Conservation (phyloP, 164 flowering plant species). For the Nelumbo lutea region DNA sequence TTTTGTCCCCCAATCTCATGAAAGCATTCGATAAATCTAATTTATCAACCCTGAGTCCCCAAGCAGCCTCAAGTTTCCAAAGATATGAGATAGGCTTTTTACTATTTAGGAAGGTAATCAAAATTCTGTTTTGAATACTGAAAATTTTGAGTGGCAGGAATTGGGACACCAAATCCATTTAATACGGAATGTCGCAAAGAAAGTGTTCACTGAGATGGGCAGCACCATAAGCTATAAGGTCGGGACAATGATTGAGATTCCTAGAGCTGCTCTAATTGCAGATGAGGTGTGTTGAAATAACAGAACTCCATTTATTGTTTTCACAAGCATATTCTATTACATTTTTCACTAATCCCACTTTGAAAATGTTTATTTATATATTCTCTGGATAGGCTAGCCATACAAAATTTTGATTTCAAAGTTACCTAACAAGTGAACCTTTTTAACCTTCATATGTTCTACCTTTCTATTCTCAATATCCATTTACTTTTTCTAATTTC, state of each 20-base stretch:
- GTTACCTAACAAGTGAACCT: no score
- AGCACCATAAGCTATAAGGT: slow-evolving; percentile 62
- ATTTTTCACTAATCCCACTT: neutral
- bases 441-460: no score
- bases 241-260: slow-evolving; percentile 99
- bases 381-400: no score
- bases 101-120: no score
- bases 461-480: no score
- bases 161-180: slow-evolving; percentile 73
- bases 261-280: slow-evolving; percentile 96
- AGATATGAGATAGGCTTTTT: neutral
- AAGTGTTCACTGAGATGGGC: slow-evolving; percentile 83
- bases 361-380: neutral
- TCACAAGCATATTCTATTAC: neutral
- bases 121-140: neutral
- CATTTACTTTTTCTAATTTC: no score
- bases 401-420: no score
- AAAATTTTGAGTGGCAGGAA: slow-evolving; percentile 52
- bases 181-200: slow-evolving; percentile 60
- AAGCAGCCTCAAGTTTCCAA: neutral
- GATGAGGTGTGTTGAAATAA: slow-evolving; percentile 65
- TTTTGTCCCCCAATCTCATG: neutral
- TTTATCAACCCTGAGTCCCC: neutral
- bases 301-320: neutral
- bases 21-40: no score